These are phyloP conservation scores for peach (Prunus persica) DNA, from an alignment of 306 rosid genomes.

Conservation along the genomic window DNA sequence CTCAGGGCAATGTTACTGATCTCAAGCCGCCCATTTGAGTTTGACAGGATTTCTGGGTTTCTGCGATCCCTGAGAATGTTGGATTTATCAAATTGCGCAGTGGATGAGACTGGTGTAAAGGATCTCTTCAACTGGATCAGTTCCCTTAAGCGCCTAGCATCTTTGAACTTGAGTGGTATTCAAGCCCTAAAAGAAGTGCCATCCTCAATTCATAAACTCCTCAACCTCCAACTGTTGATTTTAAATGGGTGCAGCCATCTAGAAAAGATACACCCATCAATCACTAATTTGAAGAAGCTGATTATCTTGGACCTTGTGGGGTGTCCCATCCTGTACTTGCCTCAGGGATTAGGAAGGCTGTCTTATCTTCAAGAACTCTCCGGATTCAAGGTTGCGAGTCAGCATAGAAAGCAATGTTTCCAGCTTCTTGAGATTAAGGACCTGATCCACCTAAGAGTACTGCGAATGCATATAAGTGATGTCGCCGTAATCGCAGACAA, in stretches of 20 bases:
- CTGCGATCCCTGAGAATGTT: conserved; percentile 9
- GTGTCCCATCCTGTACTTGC: conserved; percentile 13
- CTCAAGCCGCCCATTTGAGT: neutral
- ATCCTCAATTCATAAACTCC: conserved; percentile 10
- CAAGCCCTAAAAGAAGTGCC: neutral
- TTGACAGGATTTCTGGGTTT: neutral
- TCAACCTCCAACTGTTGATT: conserved; percentile 13
- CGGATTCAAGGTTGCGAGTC: neutral
- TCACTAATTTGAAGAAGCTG: conserved; percentile 12
- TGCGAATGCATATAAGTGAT: conserved; percentile 1
- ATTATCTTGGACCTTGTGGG: neutral
- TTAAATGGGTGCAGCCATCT: neutral
- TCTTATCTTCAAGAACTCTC: conserved; percentile 18
- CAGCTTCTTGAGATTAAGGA: neutral
- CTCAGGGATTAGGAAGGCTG: neutral
- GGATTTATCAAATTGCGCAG: conserved; percentile 1
- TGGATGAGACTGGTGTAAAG: neutral
- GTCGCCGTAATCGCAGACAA: neutral
- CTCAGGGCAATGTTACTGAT: conserved; percentile 12
- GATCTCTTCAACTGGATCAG: conserved; percentile 2
- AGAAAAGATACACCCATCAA: conserved; percentile 4
- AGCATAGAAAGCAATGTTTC: neutral
- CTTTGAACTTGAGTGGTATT: conserved; percentile 5
- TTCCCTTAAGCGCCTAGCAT: conserved; percentile 15
- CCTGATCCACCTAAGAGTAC: conserved; percentile 1